phyloP scores from a whole-genome alignment of 176 grass and related monocot genomes.

The Panicum miliaceum region DNA sequence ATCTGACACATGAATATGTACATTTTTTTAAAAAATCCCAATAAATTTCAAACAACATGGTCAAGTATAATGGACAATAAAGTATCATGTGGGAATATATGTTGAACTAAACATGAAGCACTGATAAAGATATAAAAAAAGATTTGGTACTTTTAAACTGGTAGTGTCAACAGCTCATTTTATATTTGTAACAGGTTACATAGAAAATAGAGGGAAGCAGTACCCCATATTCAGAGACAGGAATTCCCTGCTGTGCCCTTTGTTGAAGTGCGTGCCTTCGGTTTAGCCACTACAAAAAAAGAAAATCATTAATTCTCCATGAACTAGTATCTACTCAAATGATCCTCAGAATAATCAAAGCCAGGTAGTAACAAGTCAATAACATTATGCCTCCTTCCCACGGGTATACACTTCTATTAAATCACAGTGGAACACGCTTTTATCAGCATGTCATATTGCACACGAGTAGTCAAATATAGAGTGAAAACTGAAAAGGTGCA shows the following conservation, averaged over 20 bases:
- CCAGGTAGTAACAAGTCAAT: not conserved
- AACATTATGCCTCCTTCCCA: not conserved
- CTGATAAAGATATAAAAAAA: not conserved
- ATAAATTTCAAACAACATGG: not conserved
- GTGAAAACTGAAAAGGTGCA: not conserved
- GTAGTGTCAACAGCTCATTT: not conserved
- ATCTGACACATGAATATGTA: not conserved
- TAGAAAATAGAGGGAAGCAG: constrained; percentile 33
- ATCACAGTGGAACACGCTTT: not conserved
- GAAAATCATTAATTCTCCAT: not conserved
- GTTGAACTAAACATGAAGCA: not conserved
- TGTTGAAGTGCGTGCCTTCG: constrained; percentile 79
- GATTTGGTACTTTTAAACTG: constrained; percentile 5
- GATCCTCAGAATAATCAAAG: not conserved
- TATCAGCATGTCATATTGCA: constrained; percentile 1
- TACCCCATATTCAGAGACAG: constrained; percentile 98
- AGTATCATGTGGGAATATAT: not conserved
- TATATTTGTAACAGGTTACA: not conserved
- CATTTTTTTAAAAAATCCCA: not conserved
- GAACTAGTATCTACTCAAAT: constrained; percentile 8
- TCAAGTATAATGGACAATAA: not conserved
- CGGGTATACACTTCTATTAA: not conserved
- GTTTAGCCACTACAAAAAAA: constrained; percentile 75
- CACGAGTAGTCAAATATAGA: not conserved
- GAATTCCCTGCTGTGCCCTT: constrained; percentile 92